These are phyloP conservation scores for Alternaria angustiovoidea DNA, from an alignment of 2,329 filamentous ascomycete genomes.

Conservation along the genomic window DNA sequence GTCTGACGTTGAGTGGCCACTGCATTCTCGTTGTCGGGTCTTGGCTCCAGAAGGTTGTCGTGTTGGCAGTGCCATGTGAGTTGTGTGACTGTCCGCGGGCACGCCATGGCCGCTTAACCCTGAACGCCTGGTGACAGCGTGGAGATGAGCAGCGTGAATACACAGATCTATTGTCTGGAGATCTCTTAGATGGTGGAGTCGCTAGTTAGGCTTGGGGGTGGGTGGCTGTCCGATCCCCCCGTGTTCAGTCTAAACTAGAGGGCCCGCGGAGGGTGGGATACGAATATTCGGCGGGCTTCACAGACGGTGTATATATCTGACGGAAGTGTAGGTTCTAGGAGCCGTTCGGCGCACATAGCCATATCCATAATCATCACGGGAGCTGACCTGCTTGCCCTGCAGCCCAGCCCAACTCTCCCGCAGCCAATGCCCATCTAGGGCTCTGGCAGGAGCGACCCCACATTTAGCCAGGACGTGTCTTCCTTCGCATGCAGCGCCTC, in stretches of 20 bases:
- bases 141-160: conserved; percentile 19
- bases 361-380: conserved; percentile 7
- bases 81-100: conserved; percentile 24
- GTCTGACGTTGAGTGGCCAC: conserved; percentile 19
- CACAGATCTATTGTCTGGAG: conserved; percentile 23
- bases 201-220: conserved; percentile 7
- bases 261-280: conserved; percentile 6
- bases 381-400: conserved; percentile 17
- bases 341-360: conserved; percentile 9
- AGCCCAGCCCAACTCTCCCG: conserved; percentile 16
- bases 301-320: conserved; percentile 14
- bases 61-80: conserved; percentile 37
- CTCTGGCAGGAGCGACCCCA: conserved; percentile 20
- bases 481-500: conserved; percentile 20
- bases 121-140: conserved; percentile 20
- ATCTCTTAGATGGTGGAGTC: conserved; percentile 14
- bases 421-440: conserved; percentile 18
- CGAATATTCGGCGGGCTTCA: conserved; percentile 6
- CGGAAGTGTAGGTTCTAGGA: not conserved
- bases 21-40: conserved; percentile 23
- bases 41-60: conserved; percentile 30
- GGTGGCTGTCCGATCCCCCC: conserved; percentile 11
- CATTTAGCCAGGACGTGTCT: conserved; percentile 14
- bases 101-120: conserved; percentile 25
- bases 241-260: conserved; percentile 6